Evolutionary conservation across 192 early-diverging fungal species (phyloP), one percentile per base, ranked within the genome.

Genomic region (Spizellomyces punctatus): DNA sequence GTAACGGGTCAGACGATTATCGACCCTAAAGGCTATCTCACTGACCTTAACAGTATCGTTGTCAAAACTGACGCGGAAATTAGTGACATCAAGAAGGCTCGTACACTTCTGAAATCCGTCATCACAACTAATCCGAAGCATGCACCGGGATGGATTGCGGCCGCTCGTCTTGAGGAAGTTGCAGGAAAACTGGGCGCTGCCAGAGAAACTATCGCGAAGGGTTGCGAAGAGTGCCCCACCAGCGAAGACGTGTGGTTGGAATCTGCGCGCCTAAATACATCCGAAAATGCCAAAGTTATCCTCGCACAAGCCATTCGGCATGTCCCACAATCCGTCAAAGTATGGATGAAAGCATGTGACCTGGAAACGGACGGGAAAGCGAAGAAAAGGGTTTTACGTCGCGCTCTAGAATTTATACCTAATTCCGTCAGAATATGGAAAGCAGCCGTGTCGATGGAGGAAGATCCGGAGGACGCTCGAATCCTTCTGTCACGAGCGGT

Each of bases 171-270:
- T 48, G 98, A 99, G 81, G 96, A 99, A 77, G 85, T 91, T 7
- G 95, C 95, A 1, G 88, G 91, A 16, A 95, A 96, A 69, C 77
- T 89, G 54, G 79, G 85, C 4, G 84, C 89, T n/a, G 98, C 98
- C 0, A 84, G 98, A 22, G 86, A 87, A 46, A 81, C 94, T 7
- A 96, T 98, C 59, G 85, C 89, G 19, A 91, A 95, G 76, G 98
- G 93, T 8, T 99, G 96, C 81, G 90, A 93, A 64, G 91, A 95
- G 78, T 99, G 98, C 70, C 91, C 95, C 6, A 93, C 90, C 62
- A 91, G 81, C 63, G 96, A 98, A 78, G 98, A 99, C 73, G 86
- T 98, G 14, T 99, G 98, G 98, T 82, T 99, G 42, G 98, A 98
- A 74, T 89, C 95, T 3, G 95, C 95, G 0, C 89, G 96, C 14